These are phyloP conservation scores for Candida freyschussii DNA, from an alignment of 1,139 yeast species.

Conservation along the genomic window DNA sequence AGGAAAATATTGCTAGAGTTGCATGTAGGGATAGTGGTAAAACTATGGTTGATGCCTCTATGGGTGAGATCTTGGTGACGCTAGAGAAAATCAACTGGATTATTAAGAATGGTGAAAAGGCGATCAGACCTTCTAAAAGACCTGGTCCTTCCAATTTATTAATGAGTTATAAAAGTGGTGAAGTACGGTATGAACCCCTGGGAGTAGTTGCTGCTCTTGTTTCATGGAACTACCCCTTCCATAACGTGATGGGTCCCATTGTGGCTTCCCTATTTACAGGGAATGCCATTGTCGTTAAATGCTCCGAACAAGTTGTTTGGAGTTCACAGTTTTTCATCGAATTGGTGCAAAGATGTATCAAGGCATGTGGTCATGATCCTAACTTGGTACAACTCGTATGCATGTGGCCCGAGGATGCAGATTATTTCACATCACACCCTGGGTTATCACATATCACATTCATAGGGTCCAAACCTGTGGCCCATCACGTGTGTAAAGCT, in stretches of 20 bases:
- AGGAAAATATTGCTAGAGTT: constrained; percentile 79
- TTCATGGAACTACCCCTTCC: constrained; percentile 96
- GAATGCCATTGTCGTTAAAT: constrained; percentile 83
- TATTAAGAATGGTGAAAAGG: constrained; percentile 70
- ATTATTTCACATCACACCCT: constrained; percentile 77
- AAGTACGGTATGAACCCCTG: constrained; percentile 87
- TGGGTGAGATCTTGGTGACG: constrained; percentile 94
- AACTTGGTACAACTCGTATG: constrained; percentile 78
- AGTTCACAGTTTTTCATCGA: constrained; percentile 74
- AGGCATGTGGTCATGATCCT: constrained; percentile 69
- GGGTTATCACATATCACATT: constrained; percentile 84
- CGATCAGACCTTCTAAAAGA: constrained; percentile 66
- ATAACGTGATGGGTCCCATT: constrained; percentile 87
- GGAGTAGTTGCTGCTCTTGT: constrained; percentile 88
- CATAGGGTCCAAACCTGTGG: constrained; percentile 93
- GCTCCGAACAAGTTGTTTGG: constrained; percentile 96
- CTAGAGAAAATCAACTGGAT: constrained; percentile 91
- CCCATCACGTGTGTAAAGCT: constrained; percentile 76
- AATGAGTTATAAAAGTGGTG: constrained; percentile 83
- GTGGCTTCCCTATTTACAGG: constrained; percentile 88
- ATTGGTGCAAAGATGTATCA: constrained; percentile 66
- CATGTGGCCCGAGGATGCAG: constrained; percentile 81
- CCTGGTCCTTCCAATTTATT: constrained; percentile 84
- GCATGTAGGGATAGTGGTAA: constrained; percentile 97
- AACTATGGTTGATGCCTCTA: constrained; percentile 90